Evolutionary conservation across 2,329 filamentous ascomycete genomes (phyloP), one percentile per base, ranked within the genome.

Genomic region (Colletotrichum spinosum): DNA sequence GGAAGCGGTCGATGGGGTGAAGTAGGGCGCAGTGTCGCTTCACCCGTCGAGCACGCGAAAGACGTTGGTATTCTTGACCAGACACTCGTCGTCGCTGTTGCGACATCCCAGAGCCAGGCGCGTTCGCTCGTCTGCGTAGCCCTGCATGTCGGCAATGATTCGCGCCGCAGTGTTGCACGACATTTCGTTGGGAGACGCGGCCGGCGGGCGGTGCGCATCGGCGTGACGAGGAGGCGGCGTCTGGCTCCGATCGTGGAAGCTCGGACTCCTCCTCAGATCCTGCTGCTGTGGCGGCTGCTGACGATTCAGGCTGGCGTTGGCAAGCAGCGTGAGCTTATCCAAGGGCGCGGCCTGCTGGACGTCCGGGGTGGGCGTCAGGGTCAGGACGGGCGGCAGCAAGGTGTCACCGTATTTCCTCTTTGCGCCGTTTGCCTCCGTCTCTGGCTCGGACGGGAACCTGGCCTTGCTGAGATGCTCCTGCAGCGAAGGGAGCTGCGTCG

Each of bases 61-160:
- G 6, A 80, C 59, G n/a, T 75, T 68, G 1, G 77, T 70, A 49
- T 79, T 78, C 51, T 71, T 74, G 11, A 78, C 73, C 42, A 77
- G 62, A 39, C 77, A 79, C 8, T 69, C 67, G 2, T 75, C 69
- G 4, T 66, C 62, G 38, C 70, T 62, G 15, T 45, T 60, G 8
- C 69, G 55, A 41, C 76, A 78, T 0, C 77, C 78, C 3, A 80
- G 67, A 8, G 70, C 64, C 3, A 68, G 69, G 17, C 72, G 72
- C 10, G 75, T 49, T 2, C 68, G 67, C 8, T 73, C 55, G 53
- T 78, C 72, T 9, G 69, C 65, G 11, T 75, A 72, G 1, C 78
- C 77, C 17, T 80, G 76, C 67, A 80, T 78, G 33, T 78, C 76
- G 15, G 79, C 77, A 13, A 81, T 78, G 38, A 81, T 78, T 7